phyloP scores from a whole-genome alignment of 495 filamentous ascomycete genomes.

The Neurospora sp. region DNA sequence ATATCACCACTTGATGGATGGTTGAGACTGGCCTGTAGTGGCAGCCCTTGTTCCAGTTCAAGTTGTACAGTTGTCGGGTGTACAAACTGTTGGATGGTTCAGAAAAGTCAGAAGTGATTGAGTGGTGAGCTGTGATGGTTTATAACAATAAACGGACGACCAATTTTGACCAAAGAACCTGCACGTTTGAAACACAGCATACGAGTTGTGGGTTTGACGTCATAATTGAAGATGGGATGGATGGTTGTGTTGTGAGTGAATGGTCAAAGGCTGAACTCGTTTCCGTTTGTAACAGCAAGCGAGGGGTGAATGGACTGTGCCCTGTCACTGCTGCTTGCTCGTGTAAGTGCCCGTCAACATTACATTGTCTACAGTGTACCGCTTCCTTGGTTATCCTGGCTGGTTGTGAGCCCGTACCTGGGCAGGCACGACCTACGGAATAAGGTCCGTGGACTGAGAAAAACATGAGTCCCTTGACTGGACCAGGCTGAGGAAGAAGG shows the following conservation, averaged over 20 bases:
- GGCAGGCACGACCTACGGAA: background rate
- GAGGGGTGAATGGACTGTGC: background rate
- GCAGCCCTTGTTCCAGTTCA: background rate
- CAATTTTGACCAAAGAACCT: background rate
- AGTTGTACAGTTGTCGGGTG: background rate
- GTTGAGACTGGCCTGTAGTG: background rate
- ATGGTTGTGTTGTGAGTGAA: background rate
- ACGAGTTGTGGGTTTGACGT: background rate
- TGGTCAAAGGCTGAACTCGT: background rate
- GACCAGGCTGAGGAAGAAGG: background rate
- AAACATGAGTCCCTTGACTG: background rate
- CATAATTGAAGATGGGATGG: background rate
- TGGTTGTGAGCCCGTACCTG: background rate
- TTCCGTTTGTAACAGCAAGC: background rate
- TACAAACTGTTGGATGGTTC: background rate
- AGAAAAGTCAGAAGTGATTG: background rate
- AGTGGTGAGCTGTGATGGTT: background rate
- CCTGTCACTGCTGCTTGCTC: background rate
- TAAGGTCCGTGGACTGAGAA: background rate
- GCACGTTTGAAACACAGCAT: background rate
- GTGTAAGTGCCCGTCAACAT: background rate
- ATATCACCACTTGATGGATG: background rate
- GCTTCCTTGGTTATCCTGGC: background rate
- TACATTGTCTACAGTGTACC: background rate
- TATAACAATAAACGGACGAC: background rate